Percentiles rank a stretch among this genome's conserved stretches.
phyloP scores from a whole-genome alignment of 371 early-diverging fungal genomes.

The Cokeromyces recurvatus region DNA sequence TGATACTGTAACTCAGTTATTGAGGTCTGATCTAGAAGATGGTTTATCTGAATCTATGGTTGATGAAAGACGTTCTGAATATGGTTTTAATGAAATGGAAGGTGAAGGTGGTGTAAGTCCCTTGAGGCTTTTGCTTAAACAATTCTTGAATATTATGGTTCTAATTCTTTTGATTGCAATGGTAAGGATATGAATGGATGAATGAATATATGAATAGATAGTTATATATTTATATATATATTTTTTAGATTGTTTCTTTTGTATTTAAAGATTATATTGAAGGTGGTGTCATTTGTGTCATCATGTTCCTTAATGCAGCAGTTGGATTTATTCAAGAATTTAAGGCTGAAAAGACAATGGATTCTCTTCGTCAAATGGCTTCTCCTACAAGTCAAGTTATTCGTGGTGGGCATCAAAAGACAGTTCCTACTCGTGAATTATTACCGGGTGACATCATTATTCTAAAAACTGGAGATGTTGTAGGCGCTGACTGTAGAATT shows the following conservation, averaged over 20 bases:
- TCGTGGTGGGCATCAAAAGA: constrained; percentile 71
- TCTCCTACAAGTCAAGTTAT: constrained; percentile 81
- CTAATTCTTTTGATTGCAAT: constrained; percentile 74
- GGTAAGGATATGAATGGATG: too few relatives aligned
- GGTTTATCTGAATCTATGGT: constrained; percentile 59
- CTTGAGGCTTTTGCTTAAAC: constrained; percentile 64
- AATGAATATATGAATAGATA: too few relatives aligned
- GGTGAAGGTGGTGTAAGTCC: constrained; percentile 65
- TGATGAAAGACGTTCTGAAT: constrained; percentile 43
- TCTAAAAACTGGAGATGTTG: constrained; percentile 86
- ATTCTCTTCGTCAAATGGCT: constrained; percentile 79
- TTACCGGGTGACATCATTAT: constrained; percentile 89
- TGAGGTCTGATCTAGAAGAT: constrained; percentile 49
- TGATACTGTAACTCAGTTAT: constrained; percentile 52
- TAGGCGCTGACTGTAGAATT: constrained; percentile 88
- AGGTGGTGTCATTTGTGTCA: constrained; percentile 68
- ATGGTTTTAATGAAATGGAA: constrained; percentile 69
- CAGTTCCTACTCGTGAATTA: constrained; percentile 68
- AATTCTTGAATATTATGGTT: constrained; percentile 81
- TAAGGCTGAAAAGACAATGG: constrained; percentile 88
- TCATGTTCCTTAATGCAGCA: constrained; percentile 75
- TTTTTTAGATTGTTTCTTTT: constrained; percentile 49
- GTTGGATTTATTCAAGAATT: constrained; percentile 90
- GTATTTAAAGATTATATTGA: constrained; percentile 65
- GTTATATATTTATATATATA: too few relatives aligned